Base-by-base conservation (phyloP, 2,329 filamentous ascomycete species). In the Claviceps purpurea region DNA sequence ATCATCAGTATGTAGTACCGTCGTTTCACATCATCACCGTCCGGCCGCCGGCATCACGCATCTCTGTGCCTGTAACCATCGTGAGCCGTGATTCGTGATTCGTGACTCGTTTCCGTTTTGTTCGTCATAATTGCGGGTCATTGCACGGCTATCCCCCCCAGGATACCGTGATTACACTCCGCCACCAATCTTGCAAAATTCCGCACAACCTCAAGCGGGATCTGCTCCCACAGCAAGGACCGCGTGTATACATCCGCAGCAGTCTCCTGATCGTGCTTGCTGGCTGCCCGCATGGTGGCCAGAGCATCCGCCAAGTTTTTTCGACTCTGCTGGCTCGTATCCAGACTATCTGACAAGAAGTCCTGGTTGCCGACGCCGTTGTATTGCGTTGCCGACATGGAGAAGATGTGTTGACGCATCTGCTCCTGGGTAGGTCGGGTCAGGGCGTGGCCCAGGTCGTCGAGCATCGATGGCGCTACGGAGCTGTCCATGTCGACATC, bases 121-220 rank as follows among this genome's bases (percentile, higher is more conserved):
- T 34, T 34, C 56, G 56, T 66, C 63, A 71, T 65, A 65, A 68
- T 60, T 64, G 68, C 56, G 68, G 59, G 59, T 72, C 68, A 62
- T 69, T 67, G 66, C 68, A 67, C 66, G 68, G 66, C 60, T 70
- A 68, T 59, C 69, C 68, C 57, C 66, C 64, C 61, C 70, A 66
- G 53, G 68, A 65, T n/a, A 40, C n/a, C 16, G 58, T 69, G 72
- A 73, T 76, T 84, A 69, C 78, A 84, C 63, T 93, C 86, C 57
- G 85, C 81, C 60, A 95, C 86, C 79, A 95, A 89, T 69, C 88
- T 87, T 62, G 87, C 87, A 73, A 97, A 97, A 66, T 91, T 89
- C 60, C 84, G 82, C 51, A 98, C 89, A 48, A 97, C 89, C 58
- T 97, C 89, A 60, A 82, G 79, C 14, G 93, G 90, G 60, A 97